Evolutionary conservation across 805 yeast species (phyloP), one percentile per base, ranked within the genome.

Genomic region (Pichia nakasei): DNA sequence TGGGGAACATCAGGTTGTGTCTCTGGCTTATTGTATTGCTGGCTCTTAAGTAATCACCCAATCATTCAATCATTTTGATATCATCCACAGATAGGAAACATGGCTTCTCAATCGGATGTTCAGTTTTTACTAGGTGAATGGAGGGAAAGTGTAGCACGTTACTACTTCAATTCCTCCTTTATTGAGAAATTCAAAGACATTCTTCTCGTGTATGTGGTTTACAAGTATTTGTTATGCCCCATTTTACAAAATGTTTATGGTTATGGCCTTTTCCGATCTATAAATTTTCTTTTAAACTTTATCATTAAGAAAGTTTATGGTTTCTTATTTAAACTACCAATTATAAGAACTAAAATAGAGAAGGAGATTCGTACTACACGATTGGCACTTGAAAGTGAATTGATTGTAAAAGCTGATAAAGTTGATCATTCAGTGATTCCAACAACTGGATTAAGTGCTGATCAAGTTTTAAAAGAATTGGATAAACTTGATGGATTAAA

Each of bases 351-450:
- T 1, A 75, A 74, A 52, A 82, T 91, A 7, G 78, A 81, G 33
- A 55, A 60, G 22, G 89, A 89, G 56, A 70, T 89, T 2, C 46
- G 47, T 5, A 67, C 65, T 37, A 75, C 75, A 0, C 59, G 73
- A 2, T 58, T 38, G 0, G 65, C 67, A 20, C 62, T 91, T 29
- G 87, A 88, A 49, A 50, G 62, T 0, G 70, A 72, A 19, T 53
- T 91, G 45, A 74, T 89, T 41, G 69, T 70, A 45, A 76, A 77
- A 46, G 75, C 79, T 43, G 65, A 65, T 0, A 52, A 55, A 0
- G 61, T 78, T 34, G 52, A 59, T 48, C 76, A 74, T 54, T 57
- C 61, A 1, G 45, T 47, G 31, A 60, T 91, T 5, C 97, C 97
- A 0, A 56, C 52, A 2, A 37, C 54, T 1, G 96, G 96, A 0